phyloP scores from a whole-genome alignment of 441 rosid genomes.

The Pelargonium exstipulatum region DNA sequence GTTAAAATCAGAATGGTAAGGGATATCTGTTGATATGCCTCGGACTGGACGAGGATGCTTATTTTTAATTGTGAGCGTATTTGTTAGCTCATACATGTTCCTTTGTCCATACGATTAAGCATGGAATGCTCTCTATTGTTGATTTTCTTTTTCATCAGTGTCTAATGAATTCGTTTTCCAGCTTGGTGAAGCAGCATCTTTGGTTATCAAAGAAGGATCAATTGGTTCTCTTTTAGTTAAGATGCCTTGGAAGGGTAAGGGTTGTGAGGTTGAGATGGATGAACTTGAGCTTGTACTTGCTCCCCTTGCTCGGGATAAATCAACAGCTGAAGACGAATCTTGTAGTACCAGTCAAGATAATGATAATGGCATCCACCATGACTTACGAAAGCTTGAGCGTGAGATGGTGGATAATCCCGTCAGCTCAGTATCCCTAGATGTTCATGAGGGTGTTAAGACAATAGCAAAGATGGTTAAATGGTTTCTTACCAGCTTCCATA shows the following conservation, averaged over 20 bases:
- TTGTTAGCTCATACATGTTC: background rate
- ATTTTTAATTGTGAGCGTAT: background rate
- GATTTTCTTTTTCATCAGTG: background rate
- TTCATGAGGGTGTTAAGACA: constrained; percentile 98
- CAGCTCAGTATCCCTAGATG: constrained; percentile 48
- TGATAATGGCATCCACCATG: constrained; percentile 25
- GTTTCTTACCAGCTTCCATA: constrained; percentile 81
- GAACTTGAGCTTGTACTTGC: constrained; percentile 86
- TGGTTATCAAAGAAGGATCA: constrained; percentile 91
- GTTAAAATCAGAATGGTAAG: background rate
- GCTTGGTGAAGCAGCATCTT: constrained; percentile 55
- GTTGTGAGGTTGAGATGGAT: constrained; percentile 84
- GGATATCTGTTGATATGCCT: background rate
- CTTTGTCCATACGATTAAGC: background rate
- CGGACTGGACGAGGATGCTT: background rate
- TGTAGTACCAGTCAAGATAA: constrained; percentile 32
- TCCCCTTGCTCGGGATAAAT: constrained; percentile 35
- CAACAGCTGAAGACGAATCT: constrained; percentile 29
- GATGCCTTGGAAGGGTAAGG: constrained; percentile 81
- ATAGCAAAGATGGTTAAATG: constrained; percentile 95
- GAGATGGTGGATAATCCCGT: constrained; percentile 32
- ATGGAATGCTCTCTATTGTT: background rate
- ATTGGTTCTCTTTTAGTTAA: constrained; percentile 71
- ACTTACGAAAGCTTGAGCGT: constrained; percentile 36
- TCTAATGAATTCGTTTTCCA: constrained; percentile 26